Base-by-base conservation (phyloP, 352 stramenopile genomes). In the Globisporangium okanoganense region DNA sequence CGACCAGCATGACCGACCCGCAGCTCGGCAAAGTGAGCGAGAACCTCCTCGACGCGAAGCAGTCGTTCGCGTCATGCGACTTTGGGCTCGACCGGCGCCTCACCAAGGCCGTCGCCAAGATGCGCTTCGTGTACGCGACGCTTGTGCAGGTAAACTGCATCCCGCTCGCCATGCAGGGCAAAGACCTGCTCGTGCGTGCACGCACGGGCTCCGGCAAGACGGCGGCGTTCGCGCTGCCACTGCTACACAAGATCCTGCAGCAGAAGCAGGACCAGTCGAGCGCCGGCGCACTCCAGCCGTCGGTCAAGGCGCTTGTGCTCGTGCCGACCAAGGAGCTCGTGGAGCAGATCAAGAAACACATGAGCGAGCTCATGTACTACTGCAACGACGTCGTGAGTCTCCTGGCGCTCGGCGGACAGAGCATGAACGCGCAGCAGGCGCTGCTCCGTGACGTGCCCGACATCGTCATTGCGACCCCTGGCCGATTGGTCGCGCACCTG, bases 261-360 rank as follows among this genome's bases (percentile, higher is more conserved):
- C 75, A 78, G 56, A 97, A 97, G 63, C 62, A 87, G 58, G 69
- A 92, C 55, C 63, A 75, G 51, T 74, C 76, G 27, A 68, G 62
- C 20, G 58, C 54, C 3, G 56, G 62, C 7, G 61, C 66, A 18
- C 63, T 64, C 31, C 73, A 85, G 41, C 72, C 77, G 9, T 72
- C 69, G 0, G 75, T 93, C 33, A 85, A 86, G 47, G 92, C 85
- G 25, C 80, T 99, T 6, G 90, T 99, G 59, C 81, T 99, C 36
- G 96, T 99, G 57, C 97, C 97, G 5, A 99, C 97, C 8, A 90
- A 97, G 63, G 97, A 99, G 79, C 82, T 99, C 29, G 97, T 97
- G 64, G 93, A 98, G 50, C 97, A 99, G 82, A 97, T 96, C 6
- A 77, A 84, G 16, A 82, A 75, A 63, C 82, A 83, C 54, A 85